Percentiles rank a stretch among this genome's conserved stretches.
Conservation (phyloP, 2,329 filamentous ascomycete genomes). For the Trichoderma sp. region DNA sequence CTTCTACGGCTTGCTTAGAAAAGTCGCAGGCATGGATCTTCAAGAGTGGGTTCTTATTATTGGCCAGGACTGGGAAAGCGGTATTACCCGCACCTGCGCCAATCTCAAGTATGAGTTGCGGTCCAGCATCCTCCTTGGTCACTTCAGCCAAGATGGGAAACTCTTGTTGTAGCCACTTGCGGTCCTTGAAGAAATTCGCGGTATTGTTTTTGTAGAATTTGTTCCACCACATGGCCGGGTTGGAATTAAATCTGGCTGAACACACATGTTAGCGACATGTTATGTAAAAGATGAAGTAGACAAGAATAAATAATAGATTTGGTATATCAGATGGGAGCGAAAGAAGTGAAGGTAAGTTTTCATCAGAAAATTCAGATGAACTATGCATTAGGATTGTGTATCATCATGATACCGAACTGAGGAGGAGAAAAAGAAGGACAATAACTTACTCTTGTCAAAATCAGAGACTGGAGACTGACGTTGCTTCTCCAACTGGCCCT, state of each 20-base stretch:
- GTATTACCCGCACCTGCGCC: conserved; percentile 96
- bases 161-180: conserved; percentile 95
- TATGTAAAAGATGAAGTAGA: conserved; percentile 1
- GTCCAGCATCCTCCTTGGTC: conserved; percentile 66
- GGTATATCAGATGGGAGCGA: conserved; percentile 67
- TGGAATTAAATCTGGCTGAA: conserved; percentile 75
- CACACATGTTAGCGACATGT: conserved; percentile 38
- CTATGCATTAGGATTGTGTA: conserved; percentile 59
- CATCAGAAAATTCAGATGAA: conserved; percentile 68
- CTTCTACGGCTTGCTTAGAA: conserved; percentile 88
- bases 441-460: conserved; percentile 75
- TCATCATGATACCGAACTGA: conserved; percentile 52
- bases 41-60: conserved; percentile 77
- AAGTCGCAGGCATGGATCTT: conserved; percentile 95
- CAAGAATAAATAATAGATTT: conserved; percentile 20
- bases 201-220: conserved; percentile 97
- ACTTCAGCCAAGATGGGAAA: conserved; percentile 84
- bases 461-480: conserved; percentile 83
- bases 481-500: conserved; percentile 81
- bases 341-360: conserved; percentile 61
- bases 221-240: conserved; percentile 97
- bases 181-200: conserved; percentile 96
- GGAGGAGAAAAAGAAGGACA: background rate
- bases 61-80: conserved; percentile 82
- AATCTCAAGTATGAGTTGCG: conserved; percentile 76